Percentiles rank a stretch among this genome's conserved stretches.
phyloP scores from a whole-genome alignment of 208 protist genomes.

The Trypanosomatidae sp. region DNA sequence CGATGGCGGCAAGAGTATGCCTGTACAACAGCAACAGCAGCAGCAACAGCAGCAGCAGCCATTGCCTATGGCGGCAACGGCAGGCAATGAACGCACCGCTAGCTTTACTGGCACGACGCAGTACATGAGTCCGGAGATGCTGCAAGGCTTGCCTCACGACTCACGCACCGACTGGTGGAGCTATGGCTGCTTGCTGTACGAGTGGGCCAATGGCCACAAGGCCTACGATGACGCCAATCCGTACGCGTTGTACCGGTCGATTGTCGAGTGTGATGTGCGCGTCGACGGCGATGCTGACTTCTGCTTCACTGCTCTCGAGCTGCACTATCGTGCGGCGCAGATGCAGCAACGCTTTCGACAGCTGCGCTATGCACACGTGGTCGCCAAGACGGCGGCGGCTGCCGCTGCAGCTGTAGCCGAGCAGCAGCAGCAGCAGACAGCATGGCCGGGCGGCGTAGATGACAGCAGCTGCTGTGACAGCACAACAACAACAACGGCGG shows the following conservation, averaged over 20 bases:
- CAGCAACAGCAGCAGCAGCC: background rate
- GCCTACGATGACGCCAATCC: constrained; percentile 58
- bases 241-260: constrained; percentile 45
- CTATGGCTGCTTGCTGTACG: constrained; percentile 91
- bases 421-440: no score
- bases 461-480: no score
- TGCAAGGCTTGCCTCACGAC: constrained; percentile 74
- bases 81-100: constrained; percentile 23
- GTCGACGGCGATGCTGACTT: constrained; percentile 38
- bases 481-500: constrained; percentile 1
- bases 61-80: no score
- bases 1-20: background rate
- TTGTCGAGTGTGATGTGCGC: constrained; percentile 61
- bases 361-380: constrained; percentile 6
- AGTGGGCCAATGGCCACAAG: constrained; percentile 88
- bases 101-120: constrained; percentile 92
- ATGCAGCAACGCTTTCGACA: constrained; percentile 41
- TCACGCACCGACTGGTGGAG: constrained; percentile 93
- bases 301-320: constrained; percentile 45
- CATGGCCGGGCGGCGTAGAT: no score
- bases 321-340: constrained; percentile 51
- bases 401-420: no score
- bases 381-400: no score
- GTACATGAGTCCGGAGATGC: constrained; percentile 92
- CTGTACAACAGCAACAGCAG: background rate